Evolutionary conservation across 2,329 filamentous ascomycete genomes (phyloP), one percentile per base, ranked within the genome.

Genomic region (Fusarium bactridioides): DNA sequence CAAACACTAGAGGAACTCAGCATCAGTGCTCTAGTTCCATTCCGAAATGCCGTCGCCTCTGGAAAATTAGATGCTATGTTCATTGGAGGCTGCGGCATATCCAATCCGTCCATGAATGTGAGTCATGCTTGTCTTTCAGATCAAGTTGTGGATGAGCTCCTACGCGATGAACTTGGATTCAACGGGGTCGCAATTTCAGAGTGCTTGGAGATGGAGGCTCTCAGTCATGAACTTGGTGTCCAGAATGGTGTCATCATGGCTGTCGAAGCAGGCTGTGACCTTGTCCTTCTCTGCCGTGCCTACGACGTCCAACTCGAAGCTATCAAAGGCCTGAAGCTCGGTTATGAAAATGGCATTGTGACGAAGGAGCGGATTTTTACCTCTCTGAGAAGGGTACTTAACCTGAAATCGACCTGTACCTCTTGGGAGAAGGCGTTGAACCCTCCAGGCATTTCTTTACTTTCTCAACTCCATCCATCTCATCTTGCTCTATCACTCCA

Each of bases 241-340:
- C 94, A 95, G 74, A 95, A 96, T 44, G 96, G 96, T 18, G 97
- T 95, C 1, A 94, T 98, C 75, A 98, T 98, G 94, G 96, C 96
- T 7, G 93, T 98, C 56, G 96, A 97, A 80, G 95, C 96, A 37
- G 96, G 96, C 19, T 98, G 96, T 79, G 96, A 99, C 80, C 85
- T 98, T 59, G 90, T 98, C 10, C 88, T 98, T 10, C 88, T 98
- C 3, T 98, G 95, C 77, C 91, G 94, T 48, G 94, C 94, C 10
- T 97, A 94, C 75, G 91, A 93, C 41, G 92, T 95, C 25, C 95
- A 98, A 80, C 90, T 96, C 72, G 95, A 98, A 82, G 95, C 95
- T 12, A 93, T 99, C 77, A 93, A 92, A 40, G 95, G 95, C 1
- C 85, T 98, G 53, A 97, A 96, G 78, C 86, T 97, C 15, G 95